A percentile compares a stretch with the other conserved stretches of the same genome.
These are phyloP conservation scores for Perkinsus marinus DNA, from an alignment of 169 alveolate species.

Conservation along the genomic window DNA sequence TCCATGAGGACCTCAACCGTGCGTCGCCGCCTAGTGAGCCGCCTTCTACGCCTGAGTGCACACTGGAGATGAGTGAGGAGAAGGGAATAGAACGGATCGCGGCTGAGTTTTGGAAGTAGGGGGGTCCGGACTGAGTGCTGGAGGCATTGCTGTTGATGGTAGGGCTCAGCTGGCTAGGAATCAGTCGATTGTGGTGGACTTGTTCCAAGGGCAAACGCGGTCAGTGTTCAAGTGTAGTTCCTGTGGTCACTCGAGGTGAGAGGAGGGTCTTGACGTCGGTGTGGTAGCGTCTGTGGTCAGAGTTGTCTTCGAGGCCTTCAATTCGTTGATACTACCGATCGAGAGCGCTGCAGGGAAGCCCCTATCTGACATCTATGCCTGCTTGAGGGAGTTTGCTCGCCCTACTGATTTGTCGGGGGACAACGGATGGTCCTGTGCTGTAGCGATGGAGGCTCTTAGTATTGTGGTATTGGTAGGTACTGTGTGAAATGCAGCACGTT, in stretches of 20 bases:
- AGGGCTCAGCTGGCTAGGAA: neutral
- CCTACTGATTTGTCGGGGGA: neutral
- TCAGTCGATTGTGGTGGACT: neutral
- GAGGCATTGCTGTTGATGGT: neutral
- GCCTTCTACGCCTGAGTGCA: neutral
- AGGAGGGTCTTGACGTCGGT: neutral
- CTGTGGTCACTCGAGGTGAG: neutral
- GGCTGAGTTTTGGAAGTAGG: neutral
- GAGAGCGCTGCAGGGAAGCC: neutral
- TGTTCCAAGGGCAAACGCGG: neutral
- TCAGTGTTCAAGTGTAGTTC: neutral
- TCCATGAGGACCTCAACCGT: neutral
- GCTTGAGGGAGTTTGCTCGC: neutral
- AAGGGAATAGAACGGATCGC: neutral
- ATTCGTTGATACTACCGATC: neutral
- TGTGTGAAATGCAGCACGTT: neutral
- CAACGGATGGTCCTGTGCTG: neutral
- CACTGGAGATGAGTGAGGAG: neutral
- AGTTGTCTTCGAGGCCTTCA: neutral
- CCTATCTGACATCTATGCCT: neutral
- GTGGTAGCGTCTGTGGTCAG: neutral
- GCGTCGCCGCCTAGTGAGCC: neutral
- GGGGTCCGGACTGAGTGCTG: too few relatives aligned
- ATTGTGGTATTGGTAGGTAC: neutral
- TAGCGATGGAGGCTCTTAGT: neutral